Evolutionary conservation across 208 protist genomes (phyloP), one percentile per base, ranked within the genome.

Genomic region (Crithidia bombi): DNA sequence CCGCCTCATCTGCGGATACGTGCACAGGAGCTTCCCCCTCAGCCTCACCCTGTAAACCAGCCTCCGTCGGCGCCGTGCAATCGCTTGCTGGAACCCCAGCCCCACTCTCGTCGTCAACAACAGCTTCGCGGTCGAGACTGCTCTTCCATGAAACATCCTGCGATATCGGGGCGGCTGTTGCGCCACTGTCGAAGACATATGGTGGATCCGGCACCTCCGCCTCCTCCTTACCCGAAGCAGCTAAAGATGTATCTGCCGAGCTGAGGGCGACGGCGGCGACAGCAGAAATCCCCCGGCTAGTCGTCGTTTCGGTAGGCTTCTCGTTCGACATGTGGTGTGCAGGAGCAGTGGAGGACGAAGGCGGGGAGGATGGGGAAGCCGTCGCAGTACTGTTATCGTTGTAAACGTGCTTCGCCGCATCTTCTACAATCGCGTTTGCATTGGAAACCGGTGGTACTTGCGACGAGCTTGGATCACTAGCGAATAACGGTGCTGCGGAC

Each of bases 1-100:
- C 61, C 3, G 44, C 33, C 35, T 54, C 61, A 25, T 66, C 61
- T 7, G 61, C 61, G 23, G 61, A 66, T 2, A 66, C 14, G n/a
- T 56, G 61, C 61, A 32, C 32, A 30, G 23, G 15, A 2, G 30
- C 14, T 17, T 56, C 35, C 11, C 35, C 61, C 1, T 43, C 61
- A 6, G 9, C 5, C 21, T 25, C 61, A 11, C 46, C 33, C 33
- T 3, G 21, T n/a, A 5, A 2, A 1, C 35, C 30, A 5, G n/a
- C 33, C 47, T 54, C 46, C 2, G 33, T 66, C 14, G 61, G n/a
- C 5, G 23, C 19, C 0, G 61, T 44, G 46, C 23, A 50, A 35
- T 32, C 21, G 33, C 21, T 32, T 0, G 61, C 41, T 15, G 3
- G 14, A n/a, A 32, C 3, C 14, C 1, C 32, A 7, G 14, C 7